A percentile compares a stretch with the other conserved stretches of the same genome.
phyloP scores from a whole-genome alignment of 306 rosid species.

The Parietaria judaica region DNA sequence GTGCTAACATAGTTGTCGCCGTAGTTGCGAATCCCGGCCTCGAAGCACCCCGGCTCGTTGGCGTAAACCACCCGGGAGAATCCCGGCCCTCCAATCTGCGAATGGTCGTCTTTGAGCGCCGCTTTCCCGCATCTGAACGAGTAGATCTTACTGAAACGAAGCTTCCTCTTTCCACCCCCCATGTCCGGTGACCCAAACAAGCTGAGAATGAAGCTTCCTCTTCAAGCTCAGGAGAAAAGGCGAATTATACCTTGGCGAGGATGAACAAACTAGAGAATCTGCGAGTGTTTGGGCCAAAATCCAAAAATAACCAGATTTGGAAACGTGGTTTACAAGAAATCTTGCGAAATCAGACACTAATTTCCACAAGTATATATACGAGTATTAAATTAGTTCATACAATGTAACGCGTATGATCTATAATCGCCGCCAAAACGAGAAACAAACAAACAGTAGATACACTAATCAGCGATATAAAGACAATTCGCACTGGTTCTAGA shows the following conservation, averaged over 20 bases:
- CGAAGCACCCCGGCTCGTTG: conserved; percentile 56
- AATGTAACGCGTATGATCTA: too few relatives aligned
- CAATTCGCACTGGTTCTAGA: conserved; percentile 11
- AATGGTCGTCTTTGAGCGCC: conserved; percentile 52
- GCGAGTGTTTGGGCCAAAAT: neutral
- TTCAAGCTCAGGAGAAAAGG: neutral
- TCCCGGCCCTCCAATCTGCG: conserved; percentile 70
- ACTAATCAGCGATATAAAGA: conserved; percentile 9
- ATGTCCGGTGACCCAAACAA: conserved; percentile 16
- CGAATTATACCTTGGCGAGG: neutral
- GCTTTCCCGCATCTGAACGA: conserved; percentile 60
- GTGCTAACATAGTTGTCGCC: conserved; percentile 61
- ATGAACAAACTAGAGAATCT: neutral
- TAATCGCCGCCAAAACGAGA: conserved; percentile 24
- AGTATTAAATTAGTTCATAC: too few relatives aligned
- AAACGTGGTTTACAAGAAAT: conserved; percentile 1
- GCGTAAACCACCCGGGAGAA: conserved; percentile 69
- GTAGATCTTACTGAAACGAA: conserved; percentile 80
- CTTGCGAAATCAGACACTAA: neutral
- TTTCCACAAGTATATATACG: neutral
- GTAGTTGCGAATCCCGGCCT: conserved; percentile 45
- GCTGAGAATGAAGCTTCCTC: neutral
- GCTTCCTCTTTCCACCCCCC: conserved; percentile 47
- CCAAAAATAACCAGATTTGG: neutral
- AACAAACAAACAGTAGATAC: conserved; percentile 17